phyloP scores from a whole-genome alignment of 1,284 basidiomycete species.

The Apiotrichum laibachii region DNA sequence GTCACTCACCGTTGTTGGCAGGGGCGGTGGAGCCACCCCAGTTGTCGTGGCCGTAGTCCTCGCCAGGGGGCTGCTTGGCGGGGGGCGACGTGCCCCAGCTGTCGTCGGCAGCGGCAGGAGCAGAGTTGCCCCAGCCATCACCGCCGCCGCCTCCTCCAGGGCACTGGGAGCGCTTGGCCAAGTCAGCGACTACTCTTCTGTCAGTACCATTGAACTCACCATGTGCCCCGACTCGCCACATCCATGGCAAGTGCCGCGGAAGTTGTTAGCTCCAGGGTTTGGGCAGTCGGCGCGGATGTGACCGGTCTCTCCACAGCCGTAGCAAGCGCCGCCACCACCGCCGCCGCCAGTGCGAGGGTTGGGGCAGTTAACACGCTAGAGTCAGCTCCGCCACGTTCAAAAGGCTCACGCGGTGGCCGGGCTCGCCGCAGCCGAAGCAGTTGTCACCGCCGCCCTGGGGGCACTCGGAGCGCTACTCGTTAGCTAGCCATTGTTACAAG shows the following conservation, averaged over 20 bases:
- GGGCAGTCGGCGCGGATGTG: conserved; percentile 24
- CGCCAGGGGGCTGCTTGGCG: too few species aligned
- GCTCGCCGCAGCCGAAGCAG: conserved; percentile 19
- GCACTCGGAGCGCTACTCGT: conserved; percentile 18
- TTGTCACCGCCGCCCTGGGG: conserved; percentile 12
- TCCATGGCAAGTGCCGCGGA: conserved; percentile 12
- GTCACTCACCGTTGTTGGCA: neutral
- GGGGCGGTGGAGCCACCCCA: conserved; percentile 2
- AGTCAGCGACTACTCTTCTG: neutral
- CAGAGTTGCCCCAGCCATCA: neutral
- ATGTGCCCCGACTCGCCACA: conserved; percentile 14
- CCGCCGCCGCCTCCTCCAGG: conserved; percentile 3
- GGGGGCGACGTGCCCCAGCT: neutral
- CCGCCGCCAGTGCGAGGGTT: neutral
- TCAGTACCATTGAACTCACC: neutral
- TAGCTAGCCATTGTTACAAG: neutral
- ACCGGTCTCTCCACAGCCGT: conserved; percentile 24
- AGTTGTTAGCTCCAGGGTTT: neutral
- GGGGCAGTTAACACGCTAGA: conserved; percentile 18
- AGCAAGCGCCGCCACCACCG: conserved; percentile 17
- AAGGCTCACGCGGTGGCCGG: conserved; percentile 21
- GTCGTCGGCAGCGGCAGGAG: neutral
- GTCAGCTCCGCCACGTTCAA: neutral
- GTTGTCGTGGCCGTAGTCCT: neutral
- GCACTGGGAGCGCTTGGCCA: neutral